A percentile compares a stretch with the other conserved stretches of the same genome.
phyloP scores from a whole-genome alignment of 2,329 filamentous ascomycete genomes.

The Cytospora piceicola region DNA sequence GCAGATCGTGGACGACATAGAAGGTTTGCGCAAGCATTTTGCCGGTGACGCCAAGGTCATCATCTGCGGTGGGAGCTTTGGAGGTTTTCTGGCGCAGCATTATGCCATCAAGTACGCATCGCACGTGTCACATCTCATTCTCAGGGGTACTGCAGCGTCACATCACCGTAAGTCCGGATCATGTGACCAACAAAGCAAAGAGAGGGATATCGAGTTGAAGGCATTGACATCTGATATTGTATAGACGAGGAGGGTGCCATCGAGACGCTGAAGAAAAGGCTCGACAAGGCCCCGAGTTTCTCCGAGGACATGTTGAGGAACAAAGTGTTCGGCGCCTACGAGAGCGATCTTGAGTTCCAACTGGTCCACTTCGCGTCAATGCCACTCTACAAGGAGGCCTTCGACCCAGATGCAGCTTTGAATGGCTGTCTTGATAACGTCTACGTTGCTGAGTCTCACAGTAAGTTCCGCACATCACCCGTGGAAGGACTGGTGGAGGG shows the following conservation, averaged over 20 bases:
- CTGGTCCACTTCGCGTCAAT: conserved; percentile 44
- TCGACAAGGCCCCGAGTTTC: conserved; percentile 42
- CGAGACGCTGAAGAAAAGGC: conserved; percentile 38
- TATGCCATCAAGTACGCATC: conserved; percentile 44
- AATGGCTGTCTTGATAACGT: conserved; percentile 37
- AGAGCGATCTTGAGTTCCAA: conserved; percentile 44
- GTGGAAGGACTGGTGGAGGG: too few species aligned
- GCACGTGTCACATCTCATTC: conserved; percentile 40
- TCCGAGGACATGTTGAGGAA: conserved; percentile 43
- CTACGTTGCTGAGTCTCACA: conserved; percentile 44
- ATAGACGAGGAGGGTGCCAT: conserved; percentile 43
- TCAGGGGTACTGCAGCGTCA: conserved; percentile 43
- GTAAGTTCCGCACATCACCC: conserved; percentile 33
- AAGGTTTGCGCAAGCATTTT: conserved; percentile 40
- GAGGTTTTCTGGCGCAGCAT: conserved; percentile 45
- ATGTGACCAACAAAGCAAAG: neutral
- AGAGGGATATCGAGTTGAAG: neutral
- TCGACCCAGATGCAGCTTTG: conserved; percentile 41
- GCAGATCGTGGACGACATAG: conserved; percentile 45
- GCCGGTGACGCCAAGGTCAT: conserved; percentile 35
- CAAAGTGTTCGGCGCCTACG: conserved; percentile 44
- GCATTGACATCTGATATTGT: neutral
- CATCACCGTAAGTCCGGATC: conserved; percentile 39
- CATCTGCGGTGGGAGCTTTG: conserved; percentile 46
- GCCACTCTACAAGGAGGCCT: conserved; percentile 43